Evolutionary conservation across 2,329 filamentous ascomycete genomes (phyloP), one percentile per base, ranked within the genome.

Genomic region (Aspergillus sp.): DNA sequence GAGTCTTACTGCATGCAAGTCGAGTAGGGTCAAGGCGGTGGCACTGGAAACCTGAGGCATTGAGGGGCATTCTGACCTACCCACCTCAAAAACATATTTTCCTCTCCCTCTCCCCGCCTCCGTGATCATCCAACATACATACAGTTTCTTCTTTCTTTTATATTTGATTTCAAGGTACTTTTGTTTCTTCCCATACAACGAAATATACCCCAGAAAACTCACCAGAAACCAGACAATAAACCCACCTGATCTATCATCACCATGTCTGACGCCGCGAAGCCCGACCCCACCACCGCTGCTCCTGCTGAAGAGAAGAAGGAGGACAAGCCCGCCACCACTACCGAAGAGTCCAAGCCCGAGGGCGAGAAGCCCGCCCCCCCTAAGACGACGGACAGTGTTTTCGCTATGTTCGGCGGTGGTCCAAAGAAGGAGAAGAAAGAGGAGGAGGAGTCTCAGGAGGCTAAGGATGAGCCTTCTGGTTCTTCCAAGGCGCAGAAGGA

Each of bases 341-440:
- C 68, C 53, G 58, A 62, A 50, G 58, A 59, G 41, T 47, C 55
- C 27, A 70, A 60, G 56, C 49, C 56, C 35, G 59, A 61, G 52
- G 55, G 60, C 41, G 61, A 62, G 53, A 60, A 62, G 57, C 47
- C 59, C 13, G 57, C 54, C 43, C 63, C 67, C 45, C 60, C 62
- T 41, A 69, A 70, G 52, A 72, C 74, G 30, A 64, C 64, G 49
- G 74, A 77, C 61, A 80, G 69, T 53, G 88, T 97, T 56, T 97
- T 97, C 78, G 91, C 88, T 72, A 97, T 98, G 93, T 98, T 98
- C 67, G 93, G 93, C 61, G 93, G 93, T 55, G 93, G 93, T 53
- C 88, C 88, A 52, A 95, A 95, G 83, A 97, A 95, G 79, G 88
- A 93, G 76, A 90, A 89, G 80, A 95, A 93, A 80, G 83, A 84